phyloP scores from a whole-genome alignment of 371 early-diverging fungal genomes.

The Mycotypha africana region DNA sequence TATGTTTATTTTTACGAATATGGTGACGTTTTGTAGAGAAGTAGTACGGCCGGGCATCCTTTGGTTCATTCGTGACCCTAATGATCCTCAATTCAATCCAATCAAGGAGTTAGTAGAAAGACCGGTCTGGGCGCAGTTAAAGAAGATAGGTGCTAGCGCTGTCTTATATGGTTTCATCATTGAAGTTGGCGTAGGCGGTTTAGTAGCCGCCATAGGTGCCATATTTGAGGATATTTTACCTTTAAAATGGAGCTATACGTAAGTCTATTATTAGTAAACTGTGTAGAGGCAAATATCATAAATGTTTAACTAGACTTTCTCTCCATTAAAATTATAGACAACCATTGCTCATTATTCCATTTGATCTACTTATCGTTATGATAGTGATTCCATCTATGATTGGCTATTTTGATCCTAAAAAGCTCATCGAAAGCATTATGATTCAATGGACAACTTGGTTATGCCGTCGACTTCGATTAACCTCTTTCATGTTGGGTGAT shows the following conservation, averaged over 20 bases:
- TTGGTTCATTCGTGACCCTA: constrained; percentile 95
- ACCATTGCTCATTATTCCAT: constrained; percentile 62
- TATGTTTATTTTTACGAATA: constrained; percentile 84
- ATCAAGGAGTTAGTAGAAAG: constrained; percentile 82
- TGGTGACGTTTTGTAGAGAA: constrained; percentile 69
- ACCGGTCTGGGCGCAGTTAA: constrained; percentile 62
- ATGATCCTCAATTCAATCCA: constrained; percentile 86
- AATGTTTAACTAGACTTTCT: too few relatives aligned
- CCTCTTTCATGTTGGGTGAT: constrained; percentile 74
- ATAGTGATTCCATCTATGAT: constrained; percentile 57
- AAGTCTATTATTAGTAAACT: not conserved
- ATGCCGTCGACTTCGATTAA: constrained; percentile 57
- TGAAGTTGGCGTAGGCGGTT: constrained; percentile 59
- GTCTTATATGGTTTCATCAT: constrained; percentile 73
- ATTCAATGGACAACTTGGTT: constrained; percentile 55
- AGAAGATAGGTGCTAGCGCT: constrained; percentile 71
- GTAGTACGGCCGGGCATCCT: constrained; percentile 86
- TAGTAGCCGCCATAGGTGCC: constrained; percentile 24
- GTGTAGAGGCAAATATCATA: not conserved
- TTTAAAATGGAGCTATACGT: constrained; percentile 40
- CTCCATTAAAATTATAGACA: too few relatives aligned
- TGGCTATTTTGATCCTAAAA: constrained; percentile 41
- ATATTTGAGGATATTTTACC: constrained; percentile 34
- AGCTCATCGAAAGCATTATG: constrained; percentile 33
- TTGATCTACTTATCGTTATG: constrained; percentile 69